A percentile compares a stretch with the other conserved stretches of the same genome.
Conservation (phyloP, 2,329 filamentous ascomycete genomes). For the Neofusicoccum umdonicola region DNA sequence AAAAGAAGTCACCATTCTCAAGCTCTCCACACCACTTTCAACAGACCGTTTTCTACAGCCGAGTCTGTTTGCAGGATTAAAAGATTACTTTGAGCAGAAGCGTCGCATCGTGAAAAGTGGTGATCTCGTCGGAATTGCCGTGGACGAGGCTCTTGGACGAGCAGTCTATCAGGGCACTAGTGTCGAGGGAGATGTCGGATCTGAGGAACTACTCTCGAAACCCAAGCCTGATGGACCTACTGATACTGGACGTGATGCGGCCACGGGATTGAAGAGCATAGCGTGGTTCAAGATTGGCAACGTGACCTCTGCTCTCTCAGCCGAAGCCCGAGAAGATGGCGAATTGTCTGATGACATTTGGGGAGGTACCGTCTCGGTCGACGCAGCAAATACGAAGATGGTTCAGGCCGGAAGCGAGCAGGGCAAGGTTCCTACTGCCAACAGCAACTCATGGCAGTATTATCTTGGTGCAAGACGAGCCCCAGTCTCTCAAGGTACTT, state of each 20-base stretch:
- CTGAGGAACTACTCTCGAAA: conserved; percentile 53
- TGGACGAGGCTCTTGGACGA: conserved; percentile 81
- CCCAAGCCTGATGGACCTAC: conserved; percentile 35
- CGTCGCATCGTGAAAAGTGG: conserved; percentile 80
- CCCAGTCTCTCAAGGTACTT: conserved; percentile 54
- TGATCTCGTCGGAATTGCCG: conserved; percentile 82
- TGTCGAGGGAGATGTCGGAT: conserved; percentile 66
- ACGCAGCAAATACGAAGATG: conserved; percentile 82
- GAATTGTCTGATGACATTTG: conserved; percentile 68
- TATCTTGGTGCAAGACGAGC: conserved; percentile 76
- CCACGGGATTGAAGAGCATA: conserved; percentile 47
- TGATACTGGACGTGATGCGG: conserved; percentile 13
- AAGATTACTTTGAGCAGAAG: conserved; percentile 82
- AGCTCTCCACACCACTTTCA: conserved; percentile 84
- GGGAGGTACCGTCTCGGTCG: conserved; percentile 83
- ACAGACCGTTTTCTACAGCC: conserved; percentile 83
- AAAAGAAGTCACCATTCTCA: conserved; percentile 80
- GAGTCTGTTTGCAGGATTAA: conserved; percentile 80
- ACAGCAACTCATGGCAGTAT: conserved; percentile 80
- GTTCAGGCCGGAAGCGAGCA: conserved; percentile 87
- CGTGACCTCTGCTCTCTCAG: conserved; percentile 51
- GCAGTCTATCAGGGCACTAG: conserved; percentile 71
- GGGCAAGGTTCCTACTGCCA: conserved; percentile 72
- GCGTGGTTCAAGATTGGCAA: conserved; percentile 93
- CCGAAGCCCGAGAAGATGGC: conserved; percentile 57